phyloP scores from a whole-genome alignment of 306 rosid genomes.

The Hippophae gyantsensis region DNA sequence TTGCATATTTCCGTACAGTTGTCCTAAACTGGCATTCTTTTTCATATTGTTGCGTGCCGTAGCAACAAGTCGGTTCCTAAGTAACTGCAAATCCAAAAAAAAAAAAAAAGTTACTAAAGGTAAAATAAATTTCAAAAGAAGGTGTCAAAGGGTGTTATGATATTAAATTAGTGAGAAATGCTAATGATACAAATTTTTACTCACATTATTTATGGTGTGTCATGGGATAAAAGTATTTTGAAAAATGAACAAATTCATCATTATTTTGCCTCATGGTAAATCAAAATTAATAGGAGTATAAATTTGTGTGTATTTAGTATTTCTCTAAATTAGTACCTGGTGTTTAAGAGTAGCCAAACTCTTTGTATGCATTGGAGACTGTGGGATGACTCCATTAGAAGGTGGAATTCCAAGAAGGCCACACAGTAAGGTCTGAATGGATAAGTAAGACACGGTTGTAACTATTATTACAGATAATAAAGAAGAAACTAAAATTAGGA shows the following conservation, averaged over 20 bases:
- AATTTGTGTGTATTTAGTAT: too few species aligned
- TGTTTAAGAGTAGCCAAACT: slow-evolving; percentile 96
- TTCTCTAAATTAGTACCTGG: slow-evolving; percentile 42
- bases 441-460: neutral
- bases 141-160: neutral
- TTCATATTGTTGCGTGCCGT: slow-evolving; percentile 63
- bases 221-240: too few species aligned
- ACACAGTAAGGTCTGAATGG: slow-evolving; percentile 71
- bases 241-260: too few species aligned
- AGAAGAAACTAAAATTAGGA: neutral
- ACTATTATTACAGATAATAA: neutral
- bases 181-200: too few species aligned
- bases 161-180: neutral
- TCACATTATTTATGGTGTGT: too few species aligned
- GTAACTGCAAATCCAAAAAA: slow-evolving; percentile 41
- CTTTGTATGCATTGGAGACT: slow-evolving; percentile 99
- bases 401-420: slow-evolving; percentile 97
- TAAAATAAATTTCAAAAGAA: neutral
- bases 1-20: slow-evolving; percentile 90
- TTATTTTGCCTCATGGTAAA: too few species aligned
- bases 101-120: slow-evolving; percentile 1
- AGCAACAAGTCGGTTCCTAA: slow-evolving; percentile 65
- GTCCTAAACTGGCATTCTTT: slow-evolving; percentile 87
- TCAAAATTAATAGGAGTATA: too few species aligned
- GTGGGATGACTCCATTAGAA: slow-evolving; percentile 94